Base-by-base conservation (phyloP, 768 basidiomycete species). In the Cyathus striatus region DNA sequence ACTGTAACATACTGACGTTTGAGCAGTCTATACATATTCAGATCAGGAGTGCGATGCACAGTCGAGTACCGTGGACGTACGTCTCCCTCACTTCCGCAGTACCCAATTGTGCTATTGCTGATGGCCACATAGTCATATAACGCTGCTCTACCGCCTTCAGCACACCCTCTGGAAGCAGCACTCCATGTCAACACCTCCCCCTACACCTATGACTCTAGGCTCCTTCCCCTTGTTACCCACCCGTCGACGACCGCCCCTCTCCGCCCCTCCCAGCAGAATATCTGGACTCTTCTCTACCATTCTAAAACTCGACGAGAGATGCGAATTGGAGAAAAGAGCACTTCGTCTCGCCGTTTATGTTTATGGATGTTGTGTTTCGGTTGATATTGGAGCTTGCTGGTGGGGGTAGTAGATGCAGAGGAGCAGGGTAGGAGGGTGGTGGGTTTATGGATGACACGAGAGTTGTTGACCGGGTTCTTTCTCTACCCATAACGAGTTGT, bases 351-450 rank as follows among this genome's bases (percentile, higher is more conserved):
- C 96, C 96, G 9, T 98, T 91, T 64, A 79, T 96, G 47, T 99
- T 99, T 63, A 86, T 98, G 79, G 95, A 99, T 62, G 83, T 94
- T 23, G 91, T 96, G 4, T 96, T 92, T 61, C 72, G 84, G 51
- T 73, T 98, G 55, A 98, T 98, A 54, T 75, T 96, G 38, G 93
- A 97, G 69, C 73, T 98, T 50, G 95, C 95, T 21, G 88, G 89
- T 38, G 71, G 66, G 7, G 61, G 66, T 14, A 66, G 68, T 49
- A 60, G 53, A n/a, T n/a, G n/a, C n/a, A n/a, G n/a, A n/a, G n/a
- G n/a, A n/a, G n/a, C n/a, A n/a, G n/a, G n/a, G n/a, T n/a, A n/a
- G n/a, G n/a, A n/a, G n/a, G n/a, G n/a, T n/a, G n/a, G n/a, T n/a
- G n/a, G n/a, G n/a, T n/a, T n/a, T n/a, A n/a, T n/a, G n/a, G n/a